Conservation (phyloP, 202 grass and related monocot genomes). For the Zoysia matrella region DNA sequence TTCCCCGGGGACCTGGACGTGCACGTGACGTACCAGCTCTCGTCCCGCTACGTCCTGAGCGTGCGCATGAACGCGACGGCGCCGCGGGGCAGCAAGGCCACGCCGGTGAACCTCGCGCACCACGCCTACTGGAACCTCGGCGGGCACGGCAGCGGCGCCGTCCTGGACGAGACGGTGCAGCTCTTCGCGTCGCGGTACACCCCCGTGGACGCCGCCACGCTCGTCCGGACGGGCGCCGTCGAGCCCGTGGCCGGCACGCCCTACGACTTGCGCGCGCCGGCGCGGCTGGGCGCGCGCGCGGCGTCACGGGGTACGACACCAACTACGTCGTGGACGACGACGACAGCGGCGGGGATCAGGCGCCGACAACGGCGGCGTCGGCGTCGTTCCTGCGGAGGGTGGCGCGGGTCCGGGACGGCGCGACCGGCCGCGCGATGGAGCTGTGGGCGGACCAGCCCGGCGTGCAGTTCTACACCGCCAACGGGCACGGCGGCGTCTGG, state of each 20-base stretch:
- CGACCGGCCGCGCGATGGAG: slow-evolving; percentile 51
- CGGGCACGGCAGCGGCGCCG: neutral
- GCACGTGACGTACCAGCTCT: slow-evolving; percentile 69
- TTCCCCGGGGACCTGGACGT: slow-evolving; percentile 81
- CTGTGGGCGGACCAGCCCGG: slow-evolving; percentile 72
- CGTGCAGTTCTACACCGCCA: slow-evolving; percentile 77
- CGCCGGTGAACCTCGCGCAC: slow-evolving; percentile 81
- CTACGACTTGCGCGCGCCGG: slow-evolving; percentile 65
- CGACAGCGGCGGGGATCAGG: neutral
- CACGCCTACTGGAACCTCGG: slow-evolving; percentile 90
- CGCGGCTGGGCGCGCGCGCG: slow-evolving; percentile 30
- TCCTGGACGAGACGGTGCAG: neutral
- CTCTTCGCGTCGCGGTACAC: neutral
- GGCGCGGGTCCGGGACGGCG: slow-evolving; percentile 50
- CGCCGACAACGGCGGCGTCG: neutral
- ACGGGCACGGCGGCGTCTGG: slow-evolving; percentile 49
- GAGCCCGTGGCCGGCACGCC: slow-evolving; percentile 59
- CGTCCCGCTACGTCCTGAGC: slow-evolving; percentile 45
- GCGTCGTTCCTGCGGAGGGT: slow-evolving; percentile 35
- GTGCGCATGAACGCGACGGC: slow-evolving; percentile 58
- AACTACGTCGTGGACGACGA: no score
- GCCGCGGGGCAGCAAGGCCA: slow-evolving; percentile 49
- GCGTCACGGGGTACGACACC: no score
- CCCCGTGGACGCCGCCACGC: slow-evolving; percentile 12
- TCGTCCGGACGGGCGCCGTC: slow-evolving; percentile 42